Evolutionary conservation across 1,139 yeast genomes (phyloP), one percentile per base, ranked within the genome.

Genomic region (Saccharomycopsis hybrid): DNA sequence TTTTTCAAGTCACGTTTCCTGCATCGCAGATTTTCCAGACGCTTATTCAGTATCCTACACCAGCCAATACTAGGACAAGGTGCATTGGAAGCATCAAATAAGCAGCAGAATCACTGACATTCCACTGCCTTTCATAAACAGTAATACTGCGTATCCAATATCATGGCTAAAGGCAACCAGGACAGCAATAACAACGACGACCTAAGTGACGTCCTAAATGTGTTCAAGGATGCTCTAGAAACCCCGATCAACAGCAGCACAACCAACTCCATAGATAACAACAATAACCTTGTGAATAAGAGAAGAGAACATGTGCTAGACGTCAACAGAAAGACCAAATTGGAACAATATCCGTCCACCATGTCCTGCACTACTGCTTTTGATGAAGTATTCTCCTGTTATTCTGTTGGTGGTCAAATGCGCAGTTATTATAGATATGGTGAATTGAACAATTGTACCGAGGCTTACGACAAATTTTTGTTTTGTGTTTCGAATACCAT

Each of bases 341-440:
- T 48, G 8, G 31, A 33, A 4, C 43, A 50, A 30, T 52, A 44
- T 37, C 52, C 55, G 7, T 33, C 32, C 11, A 36, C 38, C 8
- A 53, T 53, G 56, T 46, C 51, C 1, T 82, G 89, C 60, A 70
- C 84, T 47, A 86, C 90, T 41, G 95, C 95, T 0, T 82, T 90
- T 65, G 96, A 90, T 64, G 95, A 87, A 60, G 70, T 90, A 37
- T 75, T 89, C 46, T 82, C 79, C 47, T 90, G 97, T 64, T 88
- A 86, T 68, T 85, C 96, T 0, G 62, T 89, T 2, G 97, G 97
- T 1, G 96, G 96, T 1, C 96, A 89, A 63, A 69, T 85, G 32
- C 77, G 92, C 56, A 77, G 84, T 64, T 83, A 85, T 60, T 90
- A 90, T 62, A 68, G 97, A 48, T 84, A 81, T 61, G 97, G 97